Percentiles rank a stretch among this genome's conserved stretches.
phyloP scores from a whole-genome alignment of 2,329 filamentous ascomycete genomes.

The Chaetomiaceae sp. region DNA sequence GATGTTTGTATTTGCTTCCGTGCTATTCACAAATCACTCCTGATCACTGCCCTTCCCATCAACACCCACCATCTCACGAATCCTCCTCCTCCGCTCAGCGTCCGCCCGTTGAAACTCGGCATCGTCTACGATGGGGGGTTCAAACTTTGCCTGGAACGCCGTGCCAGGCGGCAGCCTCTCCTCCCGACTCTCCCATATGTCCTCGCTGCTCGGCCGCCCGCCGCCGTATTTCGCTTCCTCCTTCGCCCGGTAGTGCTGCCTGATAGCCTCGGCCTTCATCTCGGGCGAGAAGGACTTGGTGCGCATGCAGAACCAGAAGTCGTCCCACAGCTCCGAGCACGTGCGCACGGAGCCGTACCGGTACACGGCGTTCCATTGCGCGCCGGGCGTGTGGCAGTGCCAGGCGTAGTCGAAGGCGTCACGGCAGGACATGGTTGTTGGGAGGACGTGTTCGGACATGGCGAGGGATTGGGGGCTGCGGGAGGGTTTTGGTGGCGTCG shows the following conservation, averaged over 20 bases:
- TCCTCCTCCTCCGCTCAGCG: conserved; percentile 34
- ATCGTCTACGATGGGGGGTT: conserved; percentile 35
- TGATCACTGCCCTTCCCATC: neutral
- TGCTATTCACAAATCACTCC: too few species aligned
- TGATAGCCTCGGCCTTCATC: conserved; percentile 59
- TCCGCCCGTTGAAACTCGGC: conserved; percentile 40
- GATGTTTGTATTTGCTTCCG: too few species aligned
- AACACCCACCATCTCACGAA: conserved; percentile 34
- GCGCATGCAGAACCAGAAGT: conserved; percentile 98
- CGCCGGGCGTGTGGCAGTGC: conserved; percentile 87
- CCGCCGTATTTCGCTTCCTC: conserved; percentile 59
- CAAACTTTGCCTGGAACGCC: conserved; percentile 42
- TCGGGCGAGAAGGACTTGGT: conserved; percentile 59
- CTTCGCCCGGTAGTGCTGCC: conserved; percentile 64
- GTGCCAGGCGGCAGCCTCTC: conserved; percentile 51
- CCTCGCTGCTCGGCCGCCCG: conserved; percentile 70
- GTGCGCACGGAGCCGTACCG: conserved; percentile 71
- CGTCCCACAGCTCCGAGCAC: conserved; percentile 82
- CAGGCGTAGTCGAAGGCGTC: conserved; percentile 88
- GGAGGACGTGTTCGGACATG: conserved; percentile 61
- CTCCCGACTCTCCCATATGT: conserved; percentile 77
- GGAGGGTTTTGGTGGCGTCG: neutral
- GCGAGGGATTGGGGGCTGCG: conserved; percentile 46
- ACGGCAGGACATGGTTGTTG: conserved; percentile 81
- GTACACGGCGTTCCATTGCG: conserved; percentile 90